Evolutionary conservation across 2,329 filamentous ascomycete genomes (phyloP).

Genomic region (Tolypocladium ovalisporum): DNA sequence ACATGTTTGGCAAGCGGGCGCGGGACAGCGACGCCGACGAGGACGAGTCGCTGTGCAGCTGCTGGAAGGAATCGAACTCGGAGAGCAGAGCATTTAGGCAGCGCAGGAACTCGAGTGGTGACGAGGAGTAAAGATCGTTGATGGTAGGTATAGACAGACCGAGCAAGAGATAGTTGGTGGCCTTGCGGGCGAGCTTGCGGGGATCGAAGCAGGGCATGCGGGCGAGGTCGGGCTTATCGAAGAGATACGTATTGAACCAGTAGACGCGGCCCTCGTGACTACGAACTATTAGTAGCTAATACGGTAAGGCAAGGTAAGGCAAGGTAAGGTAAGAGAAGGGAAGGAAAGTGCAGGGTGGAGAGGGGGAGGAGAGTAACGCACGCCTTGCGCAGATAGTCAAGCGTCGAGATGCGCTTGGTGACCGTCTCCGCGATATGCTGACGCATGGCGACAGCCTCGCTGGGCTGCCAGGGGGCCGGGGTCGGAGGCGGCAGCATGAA

Average conservation of each 20-base stretch:
- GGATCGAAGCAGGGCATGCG: slow-evolving; percentile 79
- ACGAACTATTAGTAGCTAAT: background rate
- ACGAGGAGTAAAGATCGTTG: slow-evolving; percentile 74
- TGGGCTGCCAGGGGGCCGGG: slow-evolving; percentile 22
- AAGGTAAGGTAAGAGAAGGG: too few relatives aligned
- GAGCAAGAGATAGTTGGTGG: slow-evolving; percentile 86
- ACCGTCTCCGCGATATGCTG: slow-evolving; percentile 72
- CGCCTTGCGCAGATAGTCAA: slow-evolving; percentile 90
- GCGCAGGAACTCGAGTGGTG: slow-evolving; percentile 74
- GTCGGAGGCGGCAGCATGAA: slow-evolving; percentile 10
- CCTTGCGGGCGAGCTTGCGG: slow-evolving; percentile 75
- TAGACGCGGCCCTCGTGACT: slow-evolving; percentile 91
- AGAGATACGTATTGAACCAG: slow-evolving; percentile 97
- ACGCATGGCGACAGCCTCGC: slow-evolving; percentile 38
- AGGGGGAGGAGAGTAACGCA: slow-evolving; percentile 33
- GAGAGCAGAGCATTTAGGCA: slow-evolving; percentile 73
- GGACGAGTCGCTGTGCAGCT: slow-evolving; percentile 61
- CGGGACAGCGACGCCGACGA: slow-evolving; percentile 57
- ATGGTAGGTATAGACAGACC: slow-evolving; percentile 85
- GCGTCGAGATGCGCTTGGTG: slow-evolving; percentile 84
- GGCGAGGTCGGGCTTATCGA: slow-evolving; percentile 68
- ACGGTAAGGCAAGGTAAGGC: too few relatives aligned
- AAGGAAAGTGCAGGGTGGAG: too few relatives aligned
- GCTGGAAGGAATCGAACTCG: slow-evolving; percentile 92
- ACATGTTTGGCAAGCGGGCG: slow-evolving; percentile 75